Evolutionary conservation across 306 rosid species (phyloP).

Genomic region (Mimosa pudica): DNA sequence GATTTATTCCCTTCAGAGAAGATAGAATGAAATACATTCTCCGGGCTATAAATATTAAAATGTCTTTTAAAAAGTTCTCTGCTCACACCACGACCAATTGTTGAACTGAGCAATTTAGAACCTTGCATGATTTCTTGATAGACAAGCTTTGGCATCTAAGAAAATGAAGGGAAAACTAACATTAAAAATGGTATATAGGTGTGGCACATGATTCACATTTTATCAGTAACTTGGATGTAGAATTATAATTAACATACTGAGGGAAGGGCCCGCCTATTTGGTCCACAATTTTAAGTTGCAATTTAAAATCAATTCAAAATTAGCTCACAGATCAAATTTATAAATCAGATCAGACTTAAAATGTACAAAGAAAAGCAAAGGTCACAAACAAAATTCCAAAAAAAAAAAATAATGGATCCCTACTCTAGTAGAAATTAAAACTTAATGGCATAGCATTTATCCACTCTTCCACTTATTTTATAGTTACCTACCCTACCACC

Average conservation of each 20-base stretch:
- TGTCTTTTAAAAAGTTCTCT: conserved; percentile 59
- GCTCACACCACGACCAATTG: conserved; percentile 55
- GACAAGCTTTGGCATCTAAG: conserved; percentile 85
- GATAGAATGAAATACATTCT: conserved; percentile 68
- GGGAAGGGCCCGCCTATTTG: conserved; percentile 12
- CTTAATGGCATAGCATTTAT: conserved; percentile 7
- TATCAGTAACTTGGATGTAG: conserved; percentile 25
- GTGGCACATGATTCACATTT: conserved; percentile 8
- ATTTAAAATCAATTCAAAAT: conserved; percentile 18
- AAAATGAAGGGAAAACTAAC: background rate
- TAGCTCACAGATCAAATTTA: conserved; percentile 15
- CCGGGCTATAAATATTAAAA: conserved; percentile 73
- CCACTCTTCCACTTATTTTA: background rate
- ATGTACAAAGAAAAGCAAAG: background rate
- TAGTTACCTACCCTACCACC: background rate
- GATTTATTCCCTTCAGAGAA: conserved; percentile 49
- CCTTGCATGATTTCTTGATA: conserved; percentile 59
- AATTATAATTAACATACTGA: conserved; percentile 7
- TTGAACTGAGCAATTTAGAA: conserved; percentile 56
- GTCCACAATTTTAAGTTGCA: background rate
- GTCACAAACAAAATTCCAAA: background rate
- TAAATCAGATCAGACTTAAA: conserved; percentile 1
- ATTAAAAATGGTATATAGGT: conserved; percentile 14
- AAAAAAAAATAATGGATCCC: background rate
- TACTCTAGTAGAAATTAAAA: conserved; percentile 1